Evolutionary conservation across 495 filamentous ascomycete species (phyloP), one percentile per base, ranked within the genome.

Genomic region (Viridothelium virens): DNA sequence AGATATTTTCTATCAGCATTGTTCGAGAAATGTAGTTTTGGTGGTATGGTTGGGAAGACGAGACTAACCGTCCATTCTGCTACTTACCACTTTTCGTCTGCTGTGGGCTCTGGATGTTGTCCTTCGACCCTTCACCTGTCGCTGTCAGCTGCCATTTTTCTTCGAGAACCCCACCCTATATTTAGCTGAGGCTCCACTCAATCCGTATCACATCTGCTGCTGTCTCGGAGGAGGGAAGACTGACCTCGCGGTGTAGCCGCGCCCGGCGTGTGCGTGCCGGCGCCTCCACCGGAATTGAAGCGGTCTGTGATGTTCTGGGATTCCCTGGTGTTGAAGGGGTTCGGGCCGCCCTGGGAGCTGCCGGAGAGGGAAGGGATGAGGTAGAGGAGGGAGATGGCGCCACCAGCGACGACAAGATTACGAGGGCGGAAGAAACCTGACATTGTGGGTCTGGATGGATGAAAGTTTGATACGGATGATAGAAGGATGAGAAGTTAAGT

Each of bases 381-480:
- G 53, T 33, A 59, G 53, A 59, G 53, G 53, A 59, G 9, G 53
- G 53, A 59, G 25, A 59, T 36, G 25, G 53, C 53, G 53, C 53
- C 53, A 14, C 53, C 53, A 31, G 53, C 53, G 25, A 59, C 53
- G 53, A 18, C 31, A 31, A 59, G 53, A 31, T 59, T 59, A 31
- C 53, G 53, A 14, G 53, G 53, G 18, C 53, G 53, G 53, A 59
- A 59, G 53, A 59, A 59, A 36, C 53, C 53, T 59, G 53, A 59
- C 53, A 59, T 59, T 59, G 53, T 59, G 31, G 53, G 6, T 44
- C 12, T 44, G 39, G 39, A 44, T 44, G 39, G 39, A 6, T 44
- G n/a, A n/a, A n/a, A n/a, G n/a, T 59, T 59, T 59, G 53, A 14
- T 33, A 6, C 18, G 14, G 53, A 36, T 53, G 9, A 25, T 14